phyloP scores from a whole-genome alignment of 1,139 yeast genomes.

The Pichia norvegensis region DNA sequence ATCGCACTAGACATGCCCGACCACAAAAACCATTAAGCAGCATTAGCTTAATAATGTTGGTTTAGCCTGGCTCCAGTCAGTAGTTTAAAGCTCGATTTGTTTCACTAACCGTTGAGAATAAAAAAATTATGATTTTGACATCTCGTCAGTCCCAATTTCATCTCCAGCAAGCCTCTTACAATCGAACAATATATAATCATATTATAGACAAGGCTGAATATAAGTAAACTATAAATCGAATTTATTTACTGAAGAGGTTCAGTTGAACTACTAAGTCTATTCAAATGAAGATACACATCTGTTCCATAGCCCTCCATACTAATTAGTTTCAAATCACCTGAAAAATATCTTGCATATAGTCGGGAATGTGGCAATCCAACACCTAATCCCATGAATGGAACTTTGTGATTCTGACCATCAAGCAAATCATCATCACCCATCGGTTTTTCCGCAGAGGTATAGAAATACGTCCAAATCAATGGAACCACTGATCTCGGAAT shows the following conservation, averaged over 20 bases:
- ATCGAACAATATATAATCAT: not conserved
- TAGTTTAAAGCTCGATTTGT: no score
- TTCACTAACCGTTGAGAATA: no score
- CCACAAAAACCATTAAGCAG: not conserved
- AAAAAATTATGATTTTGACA: no score
- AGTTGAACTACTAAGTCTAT: slow-evolving; percentile 42
- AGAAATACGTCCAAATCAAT: slow-evolving; percentile 83
- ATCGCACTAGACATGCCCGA: not conserved
- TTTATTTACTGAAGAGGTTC: slow-evolving; percentile 33
- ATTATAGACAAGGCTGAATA: not conserved
- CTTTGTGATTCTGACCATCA: slow-evolving; percentile 47
- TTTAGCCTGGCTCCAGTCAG: no score
- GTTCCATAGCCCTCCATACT: slow-evolving; percentile 95
- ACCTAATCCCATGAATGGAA: slow-evolving; percentile 94
- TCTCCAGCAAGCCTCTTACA: no score
- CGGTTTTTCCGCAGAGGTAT: slow-evolving; percentile 77
- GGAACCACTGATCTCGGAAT: slow-evolving; percentile 81
- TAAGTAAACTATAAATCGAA: no score
- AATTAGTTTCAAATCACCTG: slow-evolving; percentile 81
- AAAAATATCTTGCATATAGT: slow-evolving; percentile 81
- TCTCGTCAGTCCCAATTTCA: no score
- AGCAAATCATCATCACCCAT: slow-evolving; percentile 63
- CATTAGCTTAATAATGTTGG: no score
- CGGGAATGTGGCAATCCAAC: slow-evolving; percentile 85
- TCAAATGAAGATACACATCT: slow-evolving; percentile 81